phyloP scores from a whole-genome alignment of 2,329 filamentous ascomycete genomes.

The Aspergillus arachidicola region DNA sequence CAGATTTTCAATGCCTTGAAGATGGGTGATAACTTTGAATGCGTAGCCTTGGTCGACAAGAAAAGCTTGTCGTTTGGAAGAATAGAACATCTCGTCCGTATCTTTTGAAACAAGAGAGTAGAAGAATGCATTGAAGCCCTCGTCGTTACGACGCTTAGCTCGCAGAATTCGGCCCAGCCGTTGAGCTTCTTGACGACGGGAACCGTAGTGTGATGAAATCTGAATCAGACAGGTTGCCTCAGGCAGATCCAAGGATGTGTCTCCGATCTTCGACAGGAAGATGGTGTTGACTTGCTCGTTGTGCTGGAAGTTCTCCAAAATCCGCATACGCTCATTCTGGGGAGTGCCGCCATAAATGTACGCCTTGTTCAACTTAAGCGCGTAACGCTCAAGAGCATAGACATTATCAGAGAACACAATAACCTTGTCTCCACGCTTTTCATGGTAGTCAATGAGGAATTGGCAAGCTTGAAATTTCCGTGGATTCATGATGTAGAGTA shows the following conservation, averaged over 20 bases:
- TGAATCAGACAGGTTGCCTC: constrained; percentile 97
- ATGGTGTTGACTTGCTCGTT: constrained; percentile 88
- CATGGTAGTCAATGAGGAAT: constrained; percentile 97
- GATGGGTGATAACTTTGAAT: constrained; percentile 97
- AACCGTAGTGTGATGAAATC: constrained; percentile 96
- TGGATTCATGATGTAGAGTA: constrained; percentile 96
- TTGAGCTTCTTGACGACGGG: constrained; percentile 93
- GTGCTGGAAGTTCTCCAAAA: constrained; percentile 93
- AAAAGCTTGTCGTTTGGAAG: constrained; percentile 94
- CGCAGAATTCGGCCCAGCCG: constrained; percentile 88
- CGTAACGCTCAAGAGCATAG: constrained; percentile 85
- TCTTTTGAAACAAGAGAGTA: constrained; percentile 97
- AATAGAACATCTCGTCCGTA: constrained; percentile 97
- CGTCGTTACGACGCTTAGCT: constrained; percentile 93
- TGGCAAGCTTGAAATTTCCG: constrained; percentile 96
- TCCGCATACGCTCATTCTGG: constrained; percentile 80
- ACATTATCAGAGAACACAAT: constrained; percentile 99
- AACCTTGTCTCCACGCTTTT: constrained; percentile 91
- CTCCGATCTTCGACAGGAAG: constrained; percentile 95
- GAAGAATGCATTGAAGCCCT: constrained; percentile 99
- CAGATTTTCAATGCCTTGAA: constrained; percentile 86
- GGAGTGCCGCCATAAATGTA: constrained; percentile 90
- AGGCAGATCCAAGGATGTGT: constrained; percentile 94
- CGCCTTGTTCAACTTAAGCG: constrained; percentile 78
- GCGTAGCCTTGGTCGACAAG: constrained; percentile 97